Evolutionary conservation across 805 yeast species (phyloP).

Genomic region (Candida tallmaniae): DNA sequence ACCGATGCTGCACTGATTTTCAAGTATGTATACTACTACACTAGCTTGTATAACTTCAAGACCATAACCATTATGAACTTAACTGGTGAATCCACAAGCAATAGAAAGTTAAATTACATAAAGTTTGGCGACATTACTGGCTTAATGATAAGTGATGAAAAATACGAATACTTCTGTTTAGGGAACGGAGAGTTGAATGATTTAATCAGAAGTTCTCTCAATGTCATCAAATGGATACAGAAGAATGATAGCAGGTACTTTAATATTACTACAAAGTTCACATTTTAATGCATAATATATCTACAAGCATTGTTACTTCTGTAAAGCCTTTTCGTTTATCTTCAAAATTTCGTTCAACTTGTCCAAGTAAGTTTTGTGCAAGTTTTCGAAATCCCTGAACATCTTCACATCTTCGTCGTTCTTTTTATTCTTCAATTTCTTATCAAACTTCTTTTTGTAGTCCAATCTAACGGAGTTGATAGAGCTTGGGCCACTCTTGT

Average conservation of each 20-base stretch:
- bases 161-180: constrained; percentile 35
- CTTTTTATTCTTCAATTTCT: constrained; percentile 47
- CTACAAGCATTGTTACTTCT: constrained; percentile 24
- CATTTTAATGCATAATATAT: constrained; percentile 9
- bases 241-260: constrained; percentile 67
- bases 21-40: constrained; percentile 36
- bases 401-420: constrained; percentile 51
- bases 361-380: constrained; percentile 60
- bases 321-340: constrained; percentile 47
- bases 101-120: constrained; percentile 43
- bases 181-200: constrained; percentile 49
- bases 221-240: constrained; percentile 72
- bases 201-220: constrained; percentile 57
- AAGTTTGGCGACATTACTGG: constrained; percentile 24
- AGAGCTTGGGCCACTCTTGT: constrained; percentile 52
- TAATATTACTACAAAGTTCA: constrained; percentile 42
- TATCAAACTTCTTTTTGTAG: constrained; percentile 55
- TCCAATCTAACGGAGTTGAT: constrained; percentile 39
- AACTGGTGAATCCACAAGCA: constrained; percentile 18
- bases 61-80: constrained; percentile 11
- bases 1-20: constrained; percentile 21
- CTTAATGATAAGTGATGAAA: constrained; percentile 32
- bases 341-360: constrained; percentile 56
- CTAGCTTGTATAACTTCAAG: constrained; percentile 21
- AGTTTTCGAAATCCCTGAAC: constrained; percentile 59